Evolutionary conservation across 768 basidiomycete species (phyloP).

Genomic region (Galerina marginata): DNA sequence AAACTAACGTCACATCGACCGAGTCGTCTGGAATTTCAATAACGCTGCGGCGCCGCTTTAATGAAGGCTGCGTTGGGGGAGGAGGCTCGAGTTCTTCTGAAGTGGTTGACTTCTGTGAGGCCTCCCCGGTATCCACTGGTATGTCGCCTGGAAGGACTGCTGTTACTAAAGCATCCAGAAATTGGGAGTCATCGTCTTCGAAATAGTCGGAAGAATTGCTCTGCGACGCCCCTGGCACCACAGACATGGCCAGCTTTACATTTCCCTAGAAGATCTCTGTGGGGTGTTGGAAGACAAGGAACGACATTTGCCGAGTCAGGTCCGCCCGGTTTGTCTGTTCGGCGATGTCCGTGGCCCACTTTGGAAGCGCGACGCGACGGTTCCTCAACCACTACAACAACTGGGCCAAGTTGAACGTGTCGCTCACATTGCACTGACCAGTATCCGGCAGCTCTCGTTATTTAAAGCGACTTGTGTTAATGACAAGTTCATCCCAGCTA

Average conservation of each 20-base stretch:
- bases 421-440: too few relatives aligned
- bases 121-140: conserved; percentile 19
- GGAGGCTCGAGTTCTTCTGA: conserved; percentile 38
- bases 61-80: conserved; percentile 44
- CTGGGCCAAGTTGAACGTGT: too few relatives aligned
- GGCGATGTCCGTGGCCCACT: too few relatives aligned
- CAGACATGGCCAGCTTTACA: conserved; percentile 11
- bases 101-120: conserved; percentile 21
- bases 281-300: too few relatives aligned
- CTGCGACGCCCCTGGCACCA: conserved; percentile 28
- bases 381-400: too few relatives aligned
- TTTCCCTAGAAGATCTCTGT: background rate
- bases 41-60: conserved; percentile 42
- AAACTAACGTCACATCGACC: background rate
- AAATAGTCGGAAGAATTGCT: conserved; percentile 60
- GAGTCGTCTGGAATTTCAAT: conserved; percentile 20
- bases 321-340: too few relatives aligned
- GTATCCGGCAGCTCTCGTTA: too few relatives aligned
- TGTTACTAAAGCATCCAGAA: conserved; percentile 52
- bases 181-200: conserved; percentile 57
- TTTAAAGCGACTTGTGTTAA: too few relatives aligned
- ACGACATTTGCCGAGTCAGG: too few relatives aligned
- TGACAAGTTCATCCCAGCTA: too few relatives aligned
- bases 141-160: conserved; percentile 55
- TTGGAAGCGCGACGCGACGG: too few relatives aligned